These are phyloP conservation scores for Trichomonas tenax DNA, from an alignment of 208 protist genomes.

Conservation along the genomic window DNA sequence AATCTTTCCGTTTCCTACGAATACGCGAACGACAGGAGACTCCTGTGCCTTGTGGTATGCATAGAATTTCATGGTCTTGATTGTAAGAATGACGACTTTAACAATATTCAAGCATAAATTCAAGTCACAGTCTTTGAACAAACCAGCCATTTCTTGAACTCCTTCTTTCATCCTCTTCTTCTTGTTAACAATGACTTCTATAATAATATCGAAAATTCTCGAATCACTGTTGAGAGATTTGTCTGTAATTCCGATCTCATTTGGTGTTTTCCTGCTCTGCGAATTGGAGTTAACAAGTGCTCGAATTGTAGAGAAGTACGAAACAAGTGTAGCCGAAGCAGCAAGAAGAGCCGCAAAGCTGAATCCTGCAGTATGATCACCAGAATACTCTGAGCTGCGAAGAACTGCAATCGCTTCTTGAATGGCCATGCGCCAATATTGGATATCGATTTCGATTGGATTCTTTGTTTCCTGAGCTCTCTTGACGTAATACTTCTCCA, in stretches of 20 bases:
- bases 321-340: neutral
- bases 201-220: neutral
- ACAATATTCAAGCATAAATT: neutral
- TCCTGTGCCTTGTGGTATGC: neutral
- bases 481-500: neutral
- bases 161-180: neutral
- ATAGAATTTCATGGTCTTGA: neutral
- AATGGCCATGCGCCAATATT: neutral
- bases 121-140: neutral
- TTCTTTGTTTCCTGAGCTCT: neutral
- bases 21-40: neutral
- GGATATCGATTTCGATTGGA: neutral
- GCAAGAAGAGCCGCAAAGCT: neutral
- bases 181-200: neutral
- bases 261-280: neutral
- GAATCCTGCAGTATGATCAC: neutral
- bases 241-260: neutral
- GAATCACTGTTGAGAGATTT: neutral
- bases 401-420: neutral
- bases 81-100: neutral
- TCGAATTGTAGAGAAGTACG: neutral
- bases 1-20: neutral
- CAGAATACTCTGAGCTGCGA: neutral
- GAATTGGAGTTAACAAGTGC: neutral
- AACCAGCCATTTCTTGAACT: neutral